Evolutionary conservation across 495 filamentous ascomycete species (phyloP).

Genomic region (Xylaria longipes): DNA sequence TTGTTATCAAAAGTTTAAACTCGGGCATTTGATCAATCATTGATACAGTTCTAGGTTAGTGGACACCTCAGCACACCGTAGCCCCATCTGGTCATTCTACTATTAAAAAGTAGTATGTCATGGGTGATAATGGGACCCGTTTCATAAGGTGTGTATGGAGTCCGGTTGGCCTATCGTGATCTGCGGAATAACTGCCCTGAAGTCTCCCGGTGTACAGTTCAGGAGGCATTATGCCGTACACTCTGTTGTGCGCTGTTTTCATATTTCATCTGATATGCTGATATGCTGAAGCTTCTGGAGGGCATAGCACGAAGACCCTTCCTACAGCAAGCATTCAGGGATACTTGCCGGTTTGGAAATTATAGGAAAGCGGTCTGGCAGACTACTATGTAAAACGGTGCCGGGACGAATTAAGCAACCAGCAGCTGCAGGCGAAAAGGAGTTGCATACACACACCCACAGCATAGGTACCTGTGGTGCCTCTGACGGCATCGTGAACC

Average conservation of each 20-base stretch:
- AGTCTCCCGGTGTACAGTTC: neutral
- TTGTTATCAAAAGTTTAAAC: neutral
- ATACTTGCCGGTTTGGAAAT: slow-evolving; percentile 34
- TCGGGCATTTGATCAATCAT: neutral
- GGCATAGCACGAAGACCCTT: slow-evolving; percentile 13
- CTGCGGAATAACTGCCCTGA: neutral
- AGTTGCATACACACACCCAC: slow-evolving; percentile 26
- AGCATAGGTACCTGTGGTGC: neutral
- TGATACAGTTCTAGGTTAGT: neutral
- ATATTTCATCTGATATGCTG: slow-evolving; percentile 15
- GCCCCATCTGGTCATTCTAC: slow-evolving; percentile 1
- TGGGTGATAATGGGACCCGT: slow-evolving; percentile 12
- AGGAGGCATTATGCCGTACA: slow-evolving; percentile 2
- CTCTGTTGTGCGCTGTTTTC: neutral
- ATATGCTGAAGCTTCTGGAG: neutral
- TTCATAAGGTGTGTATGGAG: slow-evolving; percentile 23
- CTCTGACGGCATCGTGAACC: slow-evolving; percentile 35
- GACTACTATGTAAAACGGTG: slow-evolving; percentile 21
- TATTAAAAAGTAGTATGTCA: slow-evolving; percentile 6
- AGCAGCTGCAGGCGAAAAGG: slow-evolving; percentile 24
- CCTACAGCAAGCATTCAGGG: slow-evolving; percentile 19
- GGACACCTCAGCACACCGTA: slow-evolving; percentile 9
- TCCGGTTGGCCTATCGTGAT: neutral
- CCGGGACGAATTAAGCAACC: slow-evolving; percentile 16
- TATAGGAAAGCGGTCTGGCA: slow-evolving; percentile 38